phyloP scores from a whole-genome alignment of 257 asterid species.

The Capsicum rhomboideum region DNA sequence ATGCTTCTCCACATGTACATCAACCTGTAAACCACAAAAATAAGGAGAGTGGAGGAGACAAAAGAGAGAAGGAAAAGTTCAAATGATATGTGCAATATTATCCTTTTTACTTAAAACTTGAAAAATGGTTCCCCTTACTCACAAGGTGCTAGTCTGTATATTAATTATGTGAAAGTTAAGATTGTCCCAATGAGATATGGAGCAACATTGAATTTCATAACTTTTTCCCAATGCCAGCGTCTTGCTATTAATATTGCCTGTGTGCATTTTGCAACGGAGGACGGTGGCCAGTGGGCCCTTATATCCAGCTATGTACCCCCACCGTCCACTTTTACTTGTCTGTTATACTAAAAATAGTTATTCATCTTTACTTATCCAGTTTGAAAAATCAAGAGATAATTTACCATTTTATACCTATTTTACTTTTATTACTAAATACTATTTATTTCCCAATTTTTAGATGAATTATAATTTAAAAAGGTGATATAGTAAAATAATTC shows the following conservation, averaged over 20 bases:
- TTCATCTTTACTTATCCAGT: no score
- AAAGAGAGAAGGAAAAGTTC: not conserved
- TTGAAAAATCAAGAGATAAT: no score
- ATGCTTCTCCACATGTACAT: conserved; percentile 98
- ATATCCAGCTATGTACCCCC: not conserved
- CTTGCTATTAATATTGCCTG: not conserved
- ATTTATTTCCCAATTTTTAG: no score
- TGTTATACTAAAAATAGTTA: no score
- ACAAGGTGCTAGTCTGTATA: not conserved
- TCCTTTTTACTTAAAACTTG: not conserved
- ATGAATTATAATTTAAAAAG: no score
- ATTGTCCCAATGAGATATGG: not conserved
- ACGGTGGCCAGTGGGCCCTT: not conserved
- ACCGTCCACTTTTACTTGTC: no score
- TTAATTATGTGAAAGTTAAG: not conserved
- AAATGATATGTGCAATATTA: not conserved
- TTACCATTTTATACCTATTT: no score
- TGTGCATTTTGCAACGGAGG: not conserved
- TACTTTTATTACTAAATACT: no score
- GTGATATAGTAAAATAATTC: no score
- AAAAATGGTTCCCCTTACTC: not conserved
- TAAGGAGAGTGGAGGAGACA: not conserved
- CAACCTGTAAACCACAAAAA: conserved; percentile 29
- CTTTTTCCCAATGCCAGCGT: not conserved
- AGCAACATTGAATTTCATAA: not conserved